Conservation (phyloP, 2,329 filamentous ascomycete genomes). For the Hymenoscyphus repandus region DNA sequence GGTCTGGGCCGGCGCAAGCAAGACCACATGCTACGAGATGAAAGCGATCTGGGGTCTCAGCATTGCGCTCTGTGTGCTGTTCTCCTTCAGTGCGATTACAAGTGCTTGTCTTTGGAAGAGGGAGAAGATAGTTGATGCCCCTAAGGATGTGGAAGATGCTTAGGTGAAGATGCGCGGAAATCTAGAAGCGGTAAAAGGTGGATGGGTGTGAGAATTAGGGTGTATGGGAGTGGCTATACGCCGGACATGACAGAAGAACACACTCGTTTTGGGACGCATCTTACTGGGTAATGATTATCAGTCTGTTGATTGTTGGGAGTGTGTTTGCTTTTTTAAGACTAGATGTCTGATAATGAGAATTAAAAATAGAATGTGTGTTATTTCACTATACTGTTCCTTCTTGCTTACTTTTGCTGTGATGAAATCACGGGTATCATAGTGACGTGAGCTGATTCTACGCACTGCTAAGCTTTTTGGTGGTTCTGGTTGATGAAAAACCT, state of each 20-base stretch:
- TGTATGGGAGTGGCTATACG: not conserved
- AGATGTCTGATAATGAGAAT: not conserved
- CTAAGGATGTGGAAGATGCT: conserved; percentile 19
- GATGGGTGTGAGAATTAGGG: not conserved
- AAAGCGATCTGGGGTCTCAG: conserved; percentile 84
- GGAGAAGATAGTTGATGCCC: conserved; percentile 8
- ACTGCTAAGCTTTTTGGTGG: too few species aligned
- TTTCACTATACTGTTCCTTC: too few species aligned
- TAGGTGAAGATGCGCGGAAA: not conserved
- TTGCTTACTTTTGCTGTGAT: too few species aligned
- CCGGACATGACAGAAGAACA: not conserved
- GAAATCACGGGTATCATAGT: too few species aligned
- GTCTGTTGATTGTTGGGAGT: not conserved
- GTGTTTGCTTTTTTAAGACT: not conserved
- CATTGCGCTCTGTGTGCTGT: conserved; percentile 71
- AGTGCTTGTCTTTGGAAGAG: conserved; percentile 53
- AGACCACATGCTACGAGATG: conserved; percentile 71
- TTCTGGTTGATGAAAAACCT: too few species aligned
- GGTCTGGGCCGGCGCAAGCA: conserved; percentile 46
- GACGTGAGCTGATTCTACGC: too few species aligned
- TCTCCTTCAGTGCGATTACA: conserved; percentile 56
- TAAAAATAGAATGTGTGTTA: not conserved
- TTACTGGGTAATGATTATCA: not conserved
- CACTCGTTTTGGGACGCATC: not conserved
- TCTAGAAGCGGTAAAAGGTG: not conserved